Conservation (phyloP, 163 green algal species). For the Scenedesmus sp. region DNA sequence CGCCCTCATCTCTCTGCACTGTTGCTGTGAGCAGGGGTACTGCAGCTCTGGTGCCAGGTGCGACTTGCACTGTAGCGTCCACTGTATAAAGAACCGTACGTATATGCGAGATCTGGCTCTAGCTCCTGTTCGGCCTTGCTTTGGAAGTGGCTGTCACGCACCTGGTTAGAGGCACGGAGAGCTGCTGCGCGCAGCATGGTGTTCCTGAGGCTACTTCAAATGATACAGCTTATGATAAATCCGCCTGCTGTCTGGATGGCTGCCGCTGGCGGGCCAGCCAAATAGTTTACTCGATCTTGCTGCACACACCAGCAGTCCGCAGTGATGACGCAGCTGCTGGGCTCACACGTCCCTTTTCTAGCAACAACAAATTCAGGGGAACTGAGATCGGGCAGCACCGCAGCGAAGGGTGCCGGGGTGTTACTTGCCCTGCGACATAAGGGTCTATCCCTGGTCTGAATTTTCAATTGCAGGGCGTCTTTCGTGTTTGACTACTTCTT, state of each 20-base stretch:
- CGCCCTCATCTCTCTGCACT: not conserved
- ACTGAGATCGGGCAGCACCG: not conserved
- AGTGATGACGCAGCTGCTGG: not conserved
- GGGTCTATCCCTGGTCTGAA: constrained; percentile 10
- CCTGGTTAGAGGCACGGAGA: constrained; percentile 29
- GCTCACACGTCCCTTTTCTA: not conserved
- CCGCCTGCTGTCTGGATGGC: not conserved
- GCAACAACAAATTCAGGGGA: not conserved
- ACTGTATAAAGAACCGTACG: not conserved
- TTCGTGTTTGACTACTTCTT: not conserved
- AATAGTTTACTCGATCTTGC: not conserved
- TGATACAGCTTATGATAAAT: not conserved
- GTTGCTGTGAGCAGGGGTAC: not conserved
- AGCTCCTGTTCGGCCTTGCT: not conserved
- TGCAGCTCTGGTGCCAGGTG: not conserved
- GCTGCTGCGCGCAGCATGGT: constrained; percentile 49
- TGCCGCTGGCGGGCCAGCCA: not conserved
- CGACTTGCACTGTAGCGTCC: not conserved
- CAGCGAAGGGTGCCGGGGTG: not conserved
- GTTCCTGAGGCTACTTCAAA: not conserved
- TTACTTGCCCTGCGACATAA: constrained; percentile 14
- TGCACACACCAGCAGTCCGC: not conserved
- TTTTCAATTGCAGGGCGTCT: not conserved
- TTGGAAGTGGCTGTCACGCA: not conserved
- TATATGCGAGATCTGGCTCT: not conserved